Percentiles rank a stretch among this genome's conserved stretches.
Evolutionary conservation across 2,329 filamentous ascomycete genomes (phyloP).

Genomic region (Nemania sp.): DNA sequence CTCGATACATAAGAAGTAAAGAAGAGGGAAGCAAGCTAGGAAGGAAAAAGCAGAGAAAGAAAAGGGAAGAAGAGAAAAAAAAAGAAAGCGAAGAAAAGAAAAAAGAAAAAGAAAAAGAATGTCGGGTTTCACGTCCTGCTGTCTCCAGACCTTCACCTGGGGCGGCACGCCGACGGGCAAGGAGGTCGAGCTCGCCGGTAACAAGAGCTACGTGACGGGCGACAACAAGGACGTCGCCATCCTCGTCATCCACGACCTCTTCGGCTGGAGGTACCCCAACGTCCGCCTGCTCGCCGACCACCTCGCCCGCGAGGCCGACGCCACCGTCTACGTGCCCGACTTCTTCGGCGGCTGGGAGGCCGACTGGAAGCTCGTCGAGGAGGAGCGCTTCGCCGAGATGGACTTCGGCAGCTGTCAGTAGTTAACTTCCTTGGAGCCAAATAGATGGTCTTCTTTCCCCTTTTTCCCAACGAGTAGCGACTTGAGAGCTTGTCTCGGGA

Average conservation of each 20-base stretch:
- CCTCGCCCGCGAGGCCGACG: conserved; percentile 49
- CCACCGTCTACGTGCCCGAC: conserved; percentile 51
- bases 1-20: no score
- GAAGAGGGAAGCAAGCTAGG: no score
- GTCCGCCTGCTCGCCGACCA: conserved; percentile 52
- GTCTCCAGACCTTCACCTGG: conserved; percentile 49
- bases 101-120: neutral
- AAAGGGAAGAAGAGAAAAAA: no score
- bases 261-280: conserved; percentile 53
- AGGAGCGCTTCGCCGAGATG: conserved; percentile 41
- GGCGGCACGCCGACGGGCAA: conserved; percentile 45
- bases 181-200: conserved; percentile 42
- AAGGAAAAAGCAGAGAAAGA: no score
- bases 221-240: conserved; percentile 42
- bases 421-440: no score
- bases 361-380: conserved; percentile 33
- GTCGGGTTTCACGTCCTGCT: conserved; percentile 36
- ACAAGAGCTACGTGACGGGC: conserved; percentile 46
- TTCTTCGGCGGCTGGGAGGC: conserved; percentile 46
- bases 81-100: no score
- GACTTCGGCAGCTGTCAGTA: conserved; percentile 46
- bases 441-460: no score
- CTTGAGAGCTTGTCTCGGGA: no score
- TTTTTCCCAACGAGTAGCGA: no score
- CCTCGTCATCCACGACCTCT: conserved; percentile 46